Percentiles rank a stretch among this genome's conserved stretches.
These are phyloP conservation scores for Botryotinia globosa DNA, from an alignment of 2,329 filamentous ascomycete species.

Conservation along the genomic window DNA sequence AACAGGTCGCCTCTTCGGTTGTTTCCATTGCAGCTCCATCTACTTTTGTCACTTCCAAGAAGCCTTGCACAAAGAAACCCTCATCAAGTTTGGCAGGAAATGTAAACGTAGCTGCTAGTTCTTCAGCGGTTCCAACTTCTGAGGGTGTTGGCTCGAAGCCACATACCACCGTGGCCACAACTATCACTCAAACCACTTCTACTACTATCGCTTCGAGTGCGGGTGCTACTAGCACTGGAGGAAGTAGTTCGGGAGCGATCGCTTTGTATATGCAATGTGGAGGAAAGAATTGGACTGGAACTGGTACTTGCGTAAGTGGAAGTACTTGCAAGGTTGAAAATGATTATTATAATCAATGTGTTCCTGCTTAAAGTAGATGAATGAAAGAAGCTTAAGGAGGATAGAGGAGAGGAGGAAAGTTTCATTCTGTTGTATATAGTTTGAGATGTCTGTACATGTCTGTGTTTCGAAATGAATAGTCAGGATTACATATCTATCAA, in stretches of 20 bases:
- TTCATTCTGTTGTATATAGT: slow-evolving; percentile 11
- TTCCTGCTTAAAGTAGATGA: slow-evolving; percentile 14
- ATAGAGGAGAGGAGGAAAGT: not conserved
- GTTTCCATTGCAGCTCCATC: not conserved
- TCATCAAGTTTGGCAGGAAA: slow-evolving; percentile 7
- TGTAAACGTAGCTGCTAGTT: not conserved
- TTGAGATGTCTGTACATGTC: not conserved
- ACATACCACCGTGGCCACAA: not conserved
- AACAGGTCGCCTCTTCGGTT: not conserved
- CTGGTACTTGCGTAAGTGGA: slow-evolving; percentile 31
- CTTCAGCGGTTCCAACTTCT: not conserved
- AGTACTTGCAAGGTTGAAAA: slow-evolving; percentile 30
- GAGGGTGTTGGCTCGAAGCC: not conserved
- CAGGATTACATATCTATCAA: not conserved
- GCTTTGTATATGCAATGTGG: slow-evolving; percentile 32
- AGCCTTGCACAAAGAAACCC: slow-evolving; percentile 8
- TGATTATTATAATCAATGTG: slow-evolving; percentile 34
- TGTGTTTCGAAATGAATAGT: not conserved
- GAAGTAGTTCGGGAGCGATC: slow-evolving; percentile 19
- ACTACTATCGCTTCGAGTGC: not conserved
- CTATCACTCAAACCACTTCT: not conserved
- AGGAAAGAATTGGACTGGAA: slow-evolving; percentile 31
- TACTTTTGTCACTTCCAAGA: slow-evolving; percentile 9
- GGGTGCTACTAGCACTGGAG: slow-evolving; percentile 14
- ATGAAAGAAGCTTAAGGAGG: not conserved